Base-by-base conservation (phyloP, 2,329 filamentous ascomycete species). In the Teratosphaeria destructans region DNA sequence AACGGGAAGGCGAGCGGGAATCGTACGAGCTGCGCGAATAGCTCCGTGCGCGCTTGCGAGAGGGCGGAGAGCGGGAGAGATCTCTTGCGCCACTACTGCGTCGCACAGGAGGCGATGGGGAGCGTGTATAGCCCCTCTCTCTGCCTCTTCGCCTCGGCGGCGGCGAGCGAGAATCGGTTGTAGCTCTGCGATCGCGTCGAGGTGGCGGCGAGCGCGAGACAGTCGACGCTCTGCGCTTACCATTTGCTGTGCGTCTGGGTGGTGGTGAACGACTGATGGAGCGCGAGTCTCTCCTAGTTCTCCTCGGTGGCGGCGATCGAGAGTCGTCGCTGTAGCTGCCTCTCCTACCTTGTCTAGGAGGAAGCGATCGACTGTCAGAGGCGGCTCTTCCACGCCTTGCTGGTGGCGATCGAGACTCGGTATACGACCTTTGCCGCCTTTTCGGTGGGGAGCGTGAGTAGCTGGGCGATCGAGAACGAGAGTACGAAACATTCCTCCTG, bases 191-290 rank as follows among this genome's bases (percentile, higher is more conserved):
- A 11, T 59, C 61, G 8, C 63, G 60, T 11, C 47, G 58, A 2
- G 39, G 52, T 61, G 55, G 55, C 34, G 64, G 61, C 11, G 62
- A 66, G 12, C 35, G 58, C 3, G 65, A 67, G 23, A 32, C 39
- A 26, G 60, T 59, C 34, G 32, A 19, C 23, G 61, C 55, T 60
- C 14, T 67, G 61, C 47, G 53, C 34, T 37, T 66, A 19, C 63
- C 55, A 3, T 66, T 67, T 19, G 66, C 63, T 27, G 64, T 66
- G 47, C 10, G 57, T 58, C 39, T 67, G 29, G 29, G 29, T 23
- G 69, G 69, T 39, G 69, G 70, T 23, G 71, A 73, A 43, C 65
- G 66, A n/a, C 69, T 69, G 27, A 58, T 55, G 57, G 58, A 68
- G 55, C 43, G 59, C 23, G 57, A 56, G 34, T 60, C 52, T 34